Evolutionary conservation across 345 rosid genomes (phyloP), one percentile per base, ranked within the genome.

Genomic region (Hirschfeldia incana): DNA sequence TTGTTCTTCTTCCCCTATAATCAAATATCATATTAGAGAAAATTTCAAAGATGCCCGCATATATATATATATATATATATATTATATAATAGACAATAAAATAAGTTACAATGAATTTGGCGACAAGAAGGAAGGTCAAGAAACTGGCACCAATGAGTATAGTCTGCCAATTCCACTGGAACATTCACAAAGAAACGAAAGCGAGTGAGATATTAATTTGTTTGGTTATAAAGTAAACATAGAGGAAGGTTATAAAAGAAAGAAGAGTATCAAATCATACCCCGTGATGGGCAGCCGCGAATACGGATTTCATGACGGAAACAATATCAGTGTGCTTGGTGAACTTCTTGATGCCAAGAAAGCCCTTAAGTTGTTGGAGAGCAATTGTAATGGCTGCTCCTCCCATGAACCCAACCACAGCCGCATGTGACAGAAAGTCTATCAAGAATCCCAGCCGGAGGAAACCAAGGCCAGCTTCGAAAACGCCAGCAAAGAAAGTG

Each of bases 101-200:
- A 10, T 4, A 34, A 15, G 83, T 84, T 92, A 94, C 98, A 7
- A 94, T 88, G 88, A 77, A 84, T 85, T 90, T 94, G 57, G 93
- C 85, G 21, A 84, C 58, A 29, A 92, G 80, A 27, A 94, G 90
- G 83, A 94, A 92, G 65, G 85, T 42, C 84, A 94, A 78, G 76
- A 94, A 92, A 82, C 87, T 78, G 13, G 86, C 87, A 16, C 89
- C 98, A 15, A 94, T 92, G 30, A 87, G 76, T 66, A 91, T 89
- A 70, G 98, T 92, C 81, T 92, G 94, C 97, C 97, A 92, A 71
- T 94, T 91, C 98, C 98, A 94, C 98, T 94, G 92, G 80, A 83
- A 67, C 9, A 49, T 27, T 49, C 46, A 80, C 30, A 4, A 55
- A 74, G 0, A 67, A 59, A 67, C 1, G 9, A 59, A 32, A 49